Conservation (phyloP, 352 stramenopile genomes). For the Pythium aphanidermatum region DNA sequence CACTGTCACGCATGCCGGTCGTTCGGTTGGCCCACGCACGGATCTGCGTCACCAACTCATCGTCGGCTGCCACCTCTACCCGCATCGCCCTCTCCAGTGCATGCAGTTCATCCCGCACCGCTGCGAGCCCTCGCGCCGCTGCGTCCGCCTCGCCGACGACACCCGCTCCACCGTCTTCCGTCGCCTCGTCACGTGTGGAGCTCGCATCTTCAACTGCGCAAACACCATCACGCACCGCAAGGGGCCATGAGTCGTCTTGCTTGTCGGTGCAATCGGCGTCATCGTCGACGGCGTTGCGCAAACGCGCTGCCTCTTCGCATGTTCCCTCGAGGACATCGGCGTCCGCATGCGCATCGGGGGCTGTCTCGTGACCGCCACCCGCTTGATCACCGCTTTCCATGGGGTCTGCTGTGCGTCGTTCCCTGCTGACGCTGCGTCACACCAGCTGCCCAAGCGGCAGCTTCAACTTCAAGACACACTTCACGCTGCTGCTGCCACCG, state of each 20-base stretch:
- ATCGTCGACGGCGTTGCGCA: slow-evolving; percentile 3
- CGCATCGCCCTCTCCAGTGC: background rate
- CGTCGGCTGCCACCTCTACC: background rate
- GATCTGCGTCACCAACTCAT: slow-evolving; percentile 4
- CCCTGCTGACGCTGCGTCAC: no score
- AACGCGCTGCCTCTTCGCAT: background rate
- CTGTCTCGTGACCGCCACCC: background rate
- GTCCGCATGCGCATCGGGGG: background rate
- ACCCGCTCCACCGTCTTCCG: no score
- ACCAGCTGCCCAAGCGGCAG: slow-evolving; percentile 7
- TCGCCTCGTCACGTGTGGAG: no score
- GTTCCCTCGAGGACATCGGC: background rate
- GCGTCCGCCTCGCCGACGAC: no score
- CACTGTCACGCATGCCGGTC: no score
- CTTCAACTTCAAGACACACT: slow-evolving; percentile 25
- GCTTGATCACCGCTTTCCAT: no score
- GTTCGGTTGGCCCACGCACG: slow-evolving; percentile 11
- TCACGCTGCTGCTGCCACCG: no score
- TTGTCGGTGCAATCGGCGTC: background rate
- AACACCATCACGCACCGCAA: background rate
- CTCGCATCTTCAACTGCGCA: background rate
- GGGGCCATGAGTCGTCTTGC: background rate
- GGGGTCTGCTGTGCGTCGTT: no score
- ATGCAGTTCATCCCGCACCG: no score
- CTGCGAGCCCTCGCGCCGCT: no score